These are phyloP conservation scores for Fraxinus sp. DNA, from an alignment of 305 asterid species.

Conservation along the genomic window DNA sequence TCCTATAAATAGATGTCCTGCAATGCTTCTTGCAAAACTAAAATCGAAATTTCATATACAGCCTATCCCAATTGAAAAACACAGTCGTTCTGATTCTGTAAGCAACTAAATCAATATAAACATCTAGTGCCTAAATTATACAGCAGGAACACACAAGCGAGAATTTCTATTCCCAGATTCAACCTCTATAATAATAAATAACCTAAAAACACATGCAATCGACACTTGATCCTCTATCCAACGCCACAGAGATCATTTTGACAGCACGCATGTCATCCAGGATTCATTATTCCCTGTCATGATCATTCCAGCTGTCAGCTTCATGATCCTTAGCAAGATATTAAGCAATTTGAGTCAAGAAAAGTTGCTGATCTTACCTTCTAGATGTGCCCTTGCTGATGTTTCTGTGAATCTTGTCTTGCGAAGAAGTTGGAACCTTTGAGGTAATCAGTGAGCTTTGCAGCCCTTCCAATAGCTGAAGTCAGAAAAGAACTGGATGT, in stretches of 20 bases:
- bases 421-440: constrained; percentile 71
- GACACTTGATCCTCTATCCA: constrained; percentile 16
- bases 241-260: constrained; percentile 14
- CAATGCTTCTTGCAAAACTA: constrained; percentile 23
- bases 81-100: constrained; percentile 38
- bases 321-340: not conserved
- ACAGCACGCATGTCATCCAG: constrained; percentile 28
- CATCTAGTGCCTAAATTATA: constrained; percentile 61
- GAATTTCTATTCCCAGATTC: constrained; percentile 36
- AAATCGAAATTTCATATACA: constrained; percentile 40
- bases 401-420: constrained; percentile 63
- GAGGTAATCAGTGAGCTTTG: constrained; percentile 76
- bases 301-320: constrained; percentile 12
- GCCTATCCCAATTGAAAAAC: constrained; percentile 32
- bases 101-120: constrained; percentile 53
- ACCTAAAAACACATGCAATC: constrained; percentile 31
- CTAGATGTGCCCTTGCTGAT: constrained; percentile 47
- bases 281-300: constrained; percentile 36
- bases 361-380: constrained; percentile 35
- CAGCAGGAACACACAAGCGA: constrained; percentile 44
- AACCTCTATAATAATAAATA: constrained; percentile 31
- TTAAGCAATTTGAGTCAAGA: not conserved
- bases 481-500: constrained; percentile 10
- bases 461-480: constrained; percentile 93
- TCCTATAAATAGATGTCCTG: constrained; percentile 19